Base-by-base conservation (phyloP, 768 basidiomycete species). In the Termitomyces sp. region DNA sequence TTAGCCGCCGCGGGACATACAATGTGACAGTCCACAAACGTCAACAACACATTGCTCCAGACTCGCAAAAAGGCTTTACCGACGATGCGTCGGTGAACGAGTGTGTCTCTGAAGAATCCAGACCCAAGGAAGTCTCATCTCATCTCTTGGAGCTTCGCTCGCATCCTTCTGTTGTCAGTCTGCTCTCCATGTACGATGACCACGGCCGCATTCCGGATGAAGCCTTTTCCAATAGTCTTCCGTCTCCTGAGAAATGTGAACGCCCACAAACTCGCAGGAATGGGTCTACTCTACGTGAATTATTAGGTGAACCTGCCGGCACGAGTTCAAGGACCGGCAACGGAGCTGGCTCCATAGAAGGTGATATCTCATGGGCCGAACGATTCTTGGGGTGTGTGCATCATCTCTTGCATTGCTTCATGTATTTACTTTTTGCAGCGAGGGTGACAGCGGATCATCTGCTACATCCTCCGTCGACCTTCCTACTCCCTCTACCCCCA, bases 351-450 rank as follows among this genome's bases (percentile, higher is more conserved):
- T 71, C 65, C 0, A 60, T 66, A 7, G 87, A 90, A 67, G 84
- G 88, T 7, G 89, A 92, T 62, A 90, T 92, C 54, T 91, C 89
- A 2, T 92, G 90, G 90, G 90, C 90, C 13, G 90, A 92, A 72
- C 79, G 81, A 43, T 85, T 82, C 69, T 74, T 91, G 53, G 80
- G 78, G 90, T 90, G 62, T 57, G 0, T 6, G 14, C n/a, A 41
- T 36, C 26, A 12, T 57, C 29, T 8, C 43, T 22, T 53, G 37
- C 6, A 43, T 34, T n/a, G 14, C 32, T 47, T n/a, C 20, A 9
- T 56, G 36, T 12, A 43, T 26, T 18, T 27, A 46, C 18, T 27
- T 31, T 9, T 26, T n/a, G 44, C n/a, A 84, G 82, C 13, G 82
- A 83, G 67, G 72, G 72, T 13, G 75, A 77, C 43, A 69, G 66